A percentile compares a stretch with the other conserved stretches of the same genome.
These are phyloP conservation scores for Chrysanthemum lavandulifolium DNA, from an alignment of 129 eudicot species.

Conservation along the genomic window DNA sequence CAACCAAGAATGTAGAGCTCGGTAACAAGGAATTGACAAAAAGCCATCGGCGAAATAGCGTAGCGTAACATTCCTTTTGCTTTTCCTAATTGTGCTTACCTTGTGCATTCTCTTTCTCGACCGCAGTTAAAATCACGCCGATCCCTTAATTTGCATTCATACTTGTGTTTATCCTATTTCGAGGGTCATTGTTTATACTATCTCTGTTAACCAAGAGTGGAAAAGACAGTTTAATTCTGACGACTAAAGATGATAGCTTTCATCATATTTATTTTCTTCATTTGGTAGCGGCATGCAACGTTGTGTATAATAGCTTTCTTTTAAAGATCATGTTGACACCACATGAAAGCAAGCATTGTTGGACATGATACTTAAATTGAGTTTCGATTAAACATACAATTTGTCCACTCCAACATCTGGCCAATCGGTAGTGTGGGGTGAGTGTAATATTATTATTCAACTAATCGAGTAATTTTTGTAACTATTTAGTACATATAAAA, in stretches of 20 bases:
- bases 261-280: neutral
- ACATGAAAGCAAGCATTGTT: no score
- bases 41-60: conserved; percentile 70
- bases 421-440: no score
- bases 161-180: neutral
- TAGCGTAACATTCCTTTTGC: conserved; percentile 82
- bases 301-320: neutral
- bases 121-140: conserved; percentile 41
- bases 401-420: no score
- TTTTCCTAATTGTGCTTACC: conserved; percentile 69
- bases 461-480: no score
- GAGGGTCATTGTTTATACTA: neutral
- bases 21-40: conserved; percentile 85
- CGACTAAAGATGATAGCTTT: neutral
- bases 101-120: conserved; percentile 82
- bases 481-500: no score
- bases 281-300: neutral
- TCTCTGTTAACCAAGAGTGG: neutral
- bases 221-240: neutral
- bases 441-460: no score
- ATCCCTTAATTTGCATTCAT: neutral
- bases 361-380: no score
- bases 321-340: no score
- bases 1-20: conserved; percentile 79
- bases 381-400: no score